A percentile compares a stretch with the other conserved stretches of the same genome.
Evolutionary conservation across 2,329 filamentous ascomycete species (phyloP).

Genomic region (Talaromyces islandicus): DNA sequence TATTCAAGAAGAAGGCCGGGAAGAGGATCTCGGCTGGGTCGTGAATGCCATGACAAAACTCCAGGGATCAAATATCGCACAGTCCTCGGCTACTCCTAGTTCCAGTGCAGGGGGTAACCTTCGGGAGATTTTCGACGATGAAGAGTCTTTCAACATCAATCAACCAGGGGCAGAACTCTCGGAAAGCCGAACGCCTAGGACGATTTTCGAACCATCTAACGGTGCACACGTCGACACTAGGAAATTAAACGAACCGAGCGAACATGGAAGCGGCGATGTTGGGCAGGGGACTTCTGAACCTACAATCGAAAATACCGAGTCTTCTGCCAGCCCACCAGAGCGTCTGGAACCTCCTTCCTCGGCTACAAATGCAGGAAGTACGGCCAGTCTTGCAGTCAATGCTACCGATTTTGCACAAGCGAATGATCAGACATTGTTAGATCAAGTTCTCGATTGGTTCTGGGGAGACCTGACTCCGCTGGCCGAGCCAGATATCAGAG

Average conservation of each 20-base stretch:
- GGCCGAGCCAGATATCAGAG: conserved; percentile 33
- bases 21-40: conserved; percentile 56
- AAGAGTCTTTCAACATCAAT: not conserved
- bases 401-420: conserved; percentile 8
- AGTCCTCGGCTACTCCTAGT: not conserved
- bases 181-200: not conserved
- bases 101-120: not conserved
- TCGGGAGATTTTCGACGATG: not conserved
- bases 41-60: conserved; percentile 47
- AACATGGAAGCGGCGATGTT: not conserved
- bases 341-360: not conserved
- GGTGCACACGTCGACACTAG: not conserved
- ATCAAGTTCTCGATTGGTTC: conserved; percentile 36
- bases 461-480: conserved; percentile 37
- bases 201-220: not conserved
- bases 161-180: not conserved
- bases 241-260: not conserved
- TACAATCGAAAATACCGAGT: not conserved
- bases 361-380: not conserved
- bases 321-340: not conserved
- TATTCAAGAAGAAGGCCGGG: conserved; percentile 55
- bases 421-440: conserved; percentile 14
- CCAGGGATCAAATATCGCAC: conserved; percentile 8
- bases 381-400: not conserved
- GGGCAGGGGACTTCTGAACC: not conserved